Percentiles rank a stretch among this genome's conserved stretches.
phyloP scores from a whole-genome alignment of 768 basidiomycete genomes.

The Phlegmacium glaucopus region DNA sequence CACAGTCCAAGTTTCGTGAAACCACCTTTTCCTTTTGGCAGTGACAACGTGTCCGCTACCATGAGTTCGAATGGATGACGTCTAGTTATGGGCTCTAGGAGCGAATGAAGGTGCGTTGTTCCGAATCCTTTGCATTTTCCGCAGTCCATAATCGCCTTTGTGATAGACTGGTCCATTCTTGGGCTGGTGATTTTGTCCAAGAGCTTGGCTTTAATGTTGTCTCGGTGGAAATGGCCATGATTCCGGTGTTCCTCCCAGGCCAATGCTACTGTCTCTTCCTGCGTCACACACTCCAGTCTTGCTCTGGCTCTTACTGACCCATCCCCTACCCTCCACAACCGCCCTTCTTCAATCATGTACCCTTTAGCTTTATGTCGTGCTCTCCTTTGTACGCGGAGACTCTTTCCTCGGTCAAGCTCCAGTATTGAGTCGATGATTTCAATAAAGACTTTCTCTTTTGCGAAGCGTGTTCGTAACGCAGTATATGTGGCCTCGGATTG shows the following conservation, averaged over 20 bases:
- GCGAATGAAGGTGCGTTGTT: constrained; percentile 23
- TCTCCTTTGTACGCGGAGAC: constrained; percentile 9
- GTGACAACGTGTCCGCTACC: constrained; percentile 30
- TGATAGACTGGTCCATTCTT: constrained; percentile 22
- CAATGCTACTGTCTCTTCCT: constrained; percentile 18
- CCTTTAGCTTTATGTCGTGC: too few relatives aligned
- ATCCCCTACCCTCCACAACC: constrained; percentile 23
- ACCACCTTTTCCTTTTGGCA: constrained; percentile 30
- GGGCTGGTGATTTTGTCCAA: constrained; percentile 27
- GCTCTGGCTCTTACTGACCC: constrained; percentile 12
- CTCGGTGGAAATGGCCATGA: constrained; percentile 31
- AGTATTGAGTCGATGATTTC: constrained; percentile 19
- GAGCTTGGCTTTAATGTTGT: constrained; percentile 27
- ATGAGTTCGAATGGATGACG: too few relatives aligned
- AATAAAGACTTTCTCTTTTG: constrained; percentile 18
- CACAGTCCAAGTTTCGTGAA: constrained; percentile 24
- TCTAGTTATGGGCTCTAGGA: constrained; percentile 33
- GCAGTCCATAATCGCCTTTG: constrained; percentile 22
- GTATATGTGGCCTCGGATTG: neutral
- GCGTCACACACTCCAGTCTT: constrained; percentile 25
- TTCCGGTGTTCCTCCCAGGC: constrained; percentile 18
- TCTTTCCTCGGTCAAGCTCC: constrained; percentile 15
- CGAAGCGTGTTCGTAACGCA: constrained; percentile 13
- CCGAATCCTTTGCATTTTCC: constrained; percentile 29
- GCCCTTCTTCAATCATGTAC: constrained; percentile 24